A percentile compares a stretch with the other conserved stretches of the same genome.
Evolutionary conservation across 2,329 filamentous ascomycete species (phyloP).

Genomic region (Lachnellula subtilissima): DNA sequence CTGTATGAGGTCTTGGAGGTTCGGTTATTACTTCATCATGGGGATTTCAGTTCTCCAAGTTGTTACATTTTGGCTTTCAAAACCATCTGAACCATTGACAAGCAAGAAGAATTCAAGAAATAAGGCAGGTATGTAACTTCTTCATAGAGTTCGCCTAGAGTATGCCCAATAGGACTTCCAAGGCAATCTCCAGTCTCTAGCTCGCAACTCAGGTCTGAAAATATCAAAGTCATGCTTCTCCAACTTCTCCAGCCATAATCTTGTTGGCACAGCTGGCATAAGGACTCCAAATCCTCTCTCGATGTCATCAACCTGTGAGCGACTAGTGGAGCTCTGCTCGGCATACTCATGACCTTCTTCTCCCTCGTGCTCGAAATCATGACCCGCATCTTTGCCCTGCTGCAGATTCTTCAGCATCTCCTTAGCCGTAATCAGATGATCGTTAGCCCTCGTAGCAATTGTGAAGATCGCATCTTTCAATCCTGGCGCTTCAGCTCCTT

Average conservation of each 20-base stretch:
- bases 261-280: constrained; percentile 72
- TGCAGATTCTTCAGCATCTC: constrained; percentile 83
- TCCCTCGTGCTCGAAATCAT: constrained; percentile 82
- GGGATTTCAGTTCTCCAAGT: no score
- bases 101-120: no score
- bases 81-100: no score
- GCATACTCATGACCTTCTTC: constrained; percentile 63
- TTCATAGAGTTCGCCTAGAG: constrained; percentile 45
- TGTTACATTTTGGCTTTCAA: no score
- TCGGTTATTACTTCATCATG: no score
- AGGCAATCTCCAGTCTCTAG: constrained; percentile 77
- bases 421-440: constrained; percentile 88
- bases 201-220: constrained; percentile 57
- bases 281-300: constrained; percentile 72
- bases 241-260: constrained; percentile 71
- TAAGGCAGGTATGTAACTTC: no score
- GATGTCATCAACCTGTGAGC: constrained; percentile 44
- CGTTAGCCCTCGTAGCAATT: constrained; percentile 89
- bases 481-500: constrained; percentile 71
- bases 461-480: constrained; percentile 86
- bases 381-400: constrained; percentile 68
- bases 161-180: constrained; percentile 67
- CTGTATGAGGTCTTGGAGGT: no score
- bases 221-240: constrained; percentile 83
- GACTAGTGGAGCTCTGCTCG: constrained; percentile 33